Percentiles rank a stretch among this genome's conserved stretches.
phyloP scores from a whole-genome alignment of 2,329 filamentous ascomycete species.

The Pseudogymnoascus sp. region DNA sequence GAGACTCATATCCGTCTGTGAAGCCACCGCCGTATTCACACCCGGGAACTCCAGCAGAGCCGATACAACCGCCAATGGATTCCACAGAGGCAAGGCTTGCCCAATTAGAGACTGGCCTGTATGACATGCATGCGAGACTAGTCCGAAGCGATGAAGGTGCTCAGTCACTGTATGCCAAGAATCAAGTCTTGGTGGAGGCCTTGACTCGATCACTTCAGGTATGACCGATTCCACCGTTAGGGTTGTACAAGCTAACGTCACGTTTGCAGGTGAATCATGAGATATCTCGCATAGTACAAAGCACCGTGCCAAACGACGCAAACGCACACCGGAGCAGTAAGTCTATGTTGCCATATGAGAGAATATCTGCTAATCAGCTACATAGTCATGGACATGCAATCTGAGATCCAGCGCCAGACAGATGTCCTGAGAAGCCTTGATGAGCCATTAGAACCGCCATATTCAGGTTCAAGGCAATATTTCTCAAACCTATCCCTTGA shows the following conservation, averaged over 20 bases:
- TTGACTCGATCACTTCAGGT: slow-evolving; percentile 64
- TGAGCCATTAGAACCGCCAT: slow-evolving; percentile 58
- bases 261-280: slow-evolving; percentile 69
- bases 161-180: slow-evolving; percentile 69
- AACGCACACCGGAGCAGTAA: slow-evolving; percentile 75
- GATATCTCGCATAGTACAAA: slow-evolving; percentile 65
- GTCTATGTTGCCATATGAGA: slow-evolving; percentile 27
- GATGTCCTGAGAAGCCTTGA: slow-evolving; percentile 49
- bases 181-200: slow-evolving; percentile 73
- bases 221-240: slow-evolving; percentile 21
- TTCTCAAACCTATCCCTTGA: slow-evolving; percentile 55
- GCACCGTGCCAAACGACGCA: slow-evolving; percentile 66
- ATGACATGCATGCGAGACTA: slow-evolving; percentile 68
- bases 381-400: slow-evolving; percentile 48
- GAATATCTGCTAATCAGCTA: slow-evolving; percentile 21
- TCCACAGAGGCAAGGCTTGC: slow-evolving; percentile 66
- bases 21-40: slow-evolving; percentile 65
- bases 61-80: slow-evolving; percentile 63
- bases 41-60: slow-evolving; percentile 75
- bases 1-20: slow-evolving; percentile 74
- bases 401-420: slow-evolving; percentile 52
- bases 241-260: slow-evolving; percentile 19
- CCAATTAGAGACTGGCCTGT: slow-evolving; percentile 71
- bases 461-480: slow-evolving; percentile 57
- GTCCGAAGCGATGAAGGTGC: slow-evolving; percentile 77